phyloP scores from a whole-genome alignment of 2,329 filamentous ascomycete species.

The Harringtonia lauricola region DNA sequence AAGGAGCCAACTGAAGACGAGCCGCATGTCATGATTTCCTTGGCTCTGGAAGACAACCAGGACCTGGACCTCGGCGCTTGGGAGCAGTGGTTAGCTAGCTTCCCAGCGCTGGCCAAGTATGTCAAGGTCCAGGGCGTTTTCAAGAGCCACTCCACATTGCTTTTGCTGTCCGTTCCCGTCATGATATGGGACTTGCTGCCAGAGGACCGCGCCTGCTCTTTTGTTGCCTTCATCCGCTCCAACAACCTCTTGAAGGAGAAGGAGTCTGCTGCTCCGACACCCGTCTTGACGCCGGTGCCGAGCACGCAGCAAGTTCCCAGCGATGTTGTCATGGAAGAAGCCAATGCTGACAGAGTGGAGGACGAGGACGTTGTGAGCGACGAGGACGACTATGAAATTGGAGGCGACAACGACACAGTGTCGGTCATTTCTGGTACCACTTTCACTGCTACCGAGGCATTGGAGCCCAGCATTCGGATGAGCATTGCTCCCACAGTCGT shows the following conservation, averaged over 20 bases:
- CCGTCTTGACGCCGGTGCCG: background rate
- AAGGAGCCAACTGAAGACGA: conserved; percentile 40
- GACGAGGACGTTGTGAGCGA: conserved; percentile 9
- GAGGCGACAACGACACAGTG: conserved; percentile 6
- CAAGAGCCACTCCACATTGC: conserved; percentile 48
- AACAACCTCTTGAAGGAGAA: conserved; percentile 37
- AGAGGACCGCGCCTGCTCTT: conserved; percentile 44
- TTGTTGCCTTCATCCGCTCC: conserved; percentile 47
- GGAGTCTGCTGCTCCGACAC: conserved; percentile 7
- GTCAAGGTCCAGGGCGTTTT: conserved; percentile 51
- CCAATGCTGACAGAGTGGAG: conserved; percentile 2
- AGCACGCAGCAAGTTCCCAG: background rate
- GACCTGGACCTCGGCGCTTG: conserved; percentile 45
- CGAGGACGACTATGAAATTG: background rate
- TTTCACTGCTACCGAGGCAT: conserved; percentile 14
- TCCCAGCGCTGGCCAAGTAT: conserved; percentile 46
- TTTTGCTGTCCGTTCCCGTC: conserved; percentile 46
- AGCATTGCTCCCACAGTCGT: conserved; percentile 11
- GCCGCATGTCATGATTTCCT: conserved; percentile 50
- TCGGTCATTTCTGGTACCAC: conserved; percentile 21
- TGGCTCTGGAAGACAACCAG: conserved; percentile 47
- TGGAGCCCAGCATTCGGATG: conserved; percentile 10
- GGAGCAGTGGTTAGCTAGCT: conserved; percentile 44
- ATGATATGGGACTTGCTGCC: conserved; percentile 50
- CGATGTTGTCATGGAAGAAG: background rate